Conservation (phyloP, 2,329 filamentous ascomycete species). For the Dactylellina parvicollis region DNA sequence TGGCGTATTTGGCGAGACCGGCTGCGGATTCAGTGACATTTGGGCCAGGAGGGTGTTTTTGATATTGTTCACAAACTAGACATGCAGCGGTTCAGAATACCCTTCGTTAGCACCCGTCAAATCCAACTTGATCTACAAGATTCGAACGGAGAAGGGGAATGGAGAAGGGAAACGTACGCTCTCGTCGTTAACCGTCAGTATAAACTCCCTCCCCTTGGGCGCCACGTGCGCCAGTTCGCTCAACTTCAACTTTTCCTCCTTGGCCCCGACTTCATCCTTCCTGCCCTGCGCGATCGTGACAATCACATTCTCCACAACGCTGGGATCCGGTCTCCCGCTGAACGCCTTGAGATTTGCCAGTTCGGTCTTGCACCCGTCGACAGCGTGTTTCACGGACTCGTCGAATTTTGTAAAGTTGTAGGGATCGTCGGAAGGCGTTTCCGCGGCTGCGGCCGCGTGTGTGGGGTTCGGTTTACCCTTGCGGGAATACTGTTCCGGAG, state of each 20-base stretch:
- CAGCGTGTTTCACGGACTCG: slow-evolving; percentile 48
- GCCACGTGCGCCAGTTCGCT: slow-evolving; percentile 44
- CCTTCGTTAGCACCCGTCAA: no score
- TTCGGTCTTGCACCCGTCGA: slow-evolving; percentile 30
- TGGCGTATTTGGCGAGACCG: slow-evolving; percentile 39
- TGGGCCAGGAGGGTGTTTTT: slow-evolving; percentile 41
- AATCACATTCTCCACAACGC: slow-evolving; percentile 36
- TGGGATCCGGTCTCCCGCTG: slow-evolving; percentile 47
- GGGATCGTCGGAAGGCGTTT: slow-evolving; percentile 24
- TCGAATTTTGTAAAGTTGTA: slow-evolving; percentile 50
- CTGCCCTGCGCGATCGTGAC: slow-evolving; percentile 41
- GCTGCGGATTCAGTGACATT: slow-evolving; percentile 49
- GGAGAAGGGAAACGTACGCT: slow-evolving; percentile 17
- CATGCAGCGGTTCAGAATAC: no score
- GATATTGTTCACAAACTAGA: slow-evolving; percentile 46
- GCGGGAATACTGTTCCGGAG: slow-evolving; percentile 17
- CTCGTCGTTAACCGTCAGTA: slow-evolving; percentile 51
- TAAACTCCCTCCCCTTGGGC: slow-evolving; percentile 48
- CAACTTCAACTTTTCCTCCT: slow-evolving; percentile 46
- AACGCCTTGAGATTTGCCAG: slow-evolving; percentile 41
- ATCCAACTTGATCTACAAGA: no score
- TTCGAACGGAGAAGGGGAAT: no score
- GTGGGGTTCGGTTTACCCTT: slow-evolving; percentile 35
- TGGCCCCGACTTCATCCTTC: slow-evolving; percentile 31
- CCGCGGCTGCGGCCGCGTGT: slow-evolving; percentile 17